Evolutionary conservation across 83 land plant genomes (phyloP).

Genomic region (Thuja plicata): DNA sequence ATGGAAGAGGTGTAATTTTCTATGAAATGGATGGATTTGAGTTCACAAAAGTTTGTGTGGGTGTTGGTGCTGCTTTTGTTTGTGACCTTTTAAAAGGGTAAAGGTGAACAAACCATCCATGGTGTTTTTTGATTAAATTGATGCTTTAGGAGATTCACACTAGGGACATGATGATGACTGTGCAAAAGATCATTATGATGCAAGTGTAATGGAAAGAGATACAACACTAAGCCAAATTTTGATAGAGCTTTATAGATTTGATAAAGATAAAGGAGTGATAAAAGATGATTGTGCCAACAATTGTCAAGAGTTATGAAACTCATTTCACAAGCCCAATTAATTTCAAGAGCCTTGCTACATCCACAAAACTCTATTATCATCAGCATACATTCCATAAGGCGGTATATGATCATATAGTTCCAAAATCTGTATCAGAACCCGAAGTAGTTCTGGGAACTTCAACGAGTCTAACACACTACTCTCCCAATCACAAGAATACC

Average conservation of each 20-base stretch:
- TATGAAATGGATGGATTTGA: constrained; percentile 99
- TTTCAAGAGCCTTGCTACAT: too few species aligned
- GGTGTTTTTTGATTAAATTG: constrained; percentile 95
- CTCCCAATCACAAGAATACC: too few species aligned
- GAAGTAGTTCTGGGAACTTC: too few species aligned
- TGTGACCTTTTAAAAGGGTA: constrained; percentile 94
- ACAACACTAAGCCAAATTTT: constrained; percentile 94
- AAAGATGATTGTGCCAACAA: too few species aligned
- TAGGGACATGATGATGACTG: constrained; percentile 59
- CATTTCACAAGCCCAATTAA: too few species aligned
- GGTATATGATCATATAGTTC: too few species aligned
- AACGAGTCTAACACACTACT: too few species aligned
- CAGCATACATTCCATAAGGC: too few species aligned
- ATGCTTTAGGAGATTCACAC: constrained; percentile 89
- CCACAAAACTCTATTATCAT: too few species aligned
- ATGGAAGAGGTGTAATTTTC: constrained; percentile 98
- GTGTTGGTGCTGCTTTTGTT: constrained; percentile 96
- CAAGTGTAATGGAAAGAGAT: constrained; percentile 92
- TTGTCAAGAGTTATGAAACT: too few species aligned
- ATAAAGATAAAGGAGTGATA: too few species aligned
- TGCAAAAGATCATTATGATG: constrained; percentile 59
- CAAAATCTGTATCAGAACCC: too few species aligned
- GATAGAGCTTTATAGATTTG: constrained; percentile 97
- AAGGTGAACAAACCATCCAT: constrained; percentile 96
- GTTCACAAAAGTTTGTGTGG: constrained; percentile 93